A percentile compares a stretch with the other conserved stretches of the same genome.
Evolutionary conservation across 2,329 filamentous ascomycete genomes (phyloP).

Genomic region (Fusarium ambrosium): DNA sequence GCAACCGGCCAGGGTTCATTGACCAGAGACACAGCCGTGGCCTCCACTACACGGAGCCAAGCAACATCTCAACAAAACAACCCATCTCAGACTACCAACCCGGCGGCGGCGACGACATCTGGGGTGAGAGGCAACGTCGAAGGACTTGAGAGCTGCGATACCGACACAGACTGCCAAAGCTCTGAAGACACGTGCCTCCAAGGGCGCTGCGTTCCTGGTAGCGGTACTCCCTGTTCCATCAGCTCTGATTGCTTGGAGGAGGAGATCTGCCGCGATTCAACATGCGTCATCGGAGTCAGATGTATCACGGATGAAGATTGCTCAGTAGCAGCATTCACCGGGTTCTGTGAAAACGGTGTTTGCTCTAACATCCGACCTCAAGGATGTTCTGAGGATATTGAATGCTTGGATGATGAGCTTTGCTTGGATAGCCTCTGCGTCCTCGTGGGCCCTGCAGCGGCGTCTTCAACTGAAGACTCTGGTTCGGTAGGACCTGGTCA

Average conservation of each 20-base stretch:
- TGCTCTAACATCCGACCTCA: not conserved
- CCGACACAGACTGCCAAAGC: not conserved
- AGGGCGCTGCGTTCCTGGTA: not conserved
- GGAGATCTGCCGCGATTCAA: not conserved
- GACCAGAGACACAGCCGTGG: not conserved
- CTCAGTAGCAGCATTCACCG: not conserved
- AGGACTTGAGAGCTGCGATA: not conserved
- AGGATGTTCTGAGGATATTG: not conserved
- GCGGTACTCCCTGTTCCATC: not conserved
- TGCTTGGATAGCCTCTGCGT: not conserved
- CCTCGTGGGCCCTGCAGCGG: not conserved
- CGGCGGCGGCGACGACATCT: not conserved
- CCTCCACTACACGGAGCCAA: not conserved
- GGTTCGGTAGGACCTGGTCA: not conserved
- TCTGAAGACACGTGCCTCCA: constrained; percentile 1
- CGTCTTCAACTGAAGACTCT: not conserved
- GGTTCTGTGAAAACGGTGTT: not conserved
- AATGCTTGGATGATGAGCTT: not conserved
- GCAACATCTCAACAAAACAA: not conserved
- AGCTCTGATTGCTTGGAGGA: not conserved
- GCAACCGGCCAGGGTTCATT: not conserved
- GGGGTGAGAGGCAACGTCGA: not conserved
- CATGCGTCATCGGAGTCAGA: not conserved
- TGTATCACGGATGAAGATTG: constrained; percentile 3
- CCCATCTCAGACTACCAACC: not conserved